Conservation (phyloP, 2,329 filamentous ascomycete species). For the Beauveria australis region DNA sequence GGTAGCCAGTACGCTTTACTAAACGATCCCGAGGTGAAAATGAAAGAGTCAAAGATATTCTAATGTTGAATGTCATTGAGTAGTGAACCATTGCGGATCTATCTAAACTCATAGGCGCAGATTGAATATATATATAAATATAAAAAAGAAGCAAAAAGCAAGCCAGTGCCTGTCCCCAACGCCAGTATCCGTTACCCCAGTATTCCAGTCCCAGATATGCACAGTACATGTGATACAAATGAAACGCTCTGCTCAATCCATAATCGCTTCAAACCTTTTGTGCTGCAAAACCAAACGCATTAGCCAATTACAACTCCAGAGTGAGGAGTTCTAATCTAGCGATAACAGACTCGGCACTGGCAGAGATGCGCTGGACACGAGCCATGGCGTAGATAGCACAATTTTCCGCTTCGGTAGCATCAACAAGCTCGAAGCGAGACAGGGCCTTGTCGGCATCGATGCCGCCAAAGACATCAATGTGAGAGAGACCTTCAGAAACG, state of each 20-base stretch:
- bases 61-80: background rate
- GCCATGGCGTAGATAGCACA: constrained; percentile 37
- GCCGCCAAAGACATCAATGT: constrained; percentile 40
- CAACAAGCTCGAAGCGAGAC: constrained; percentile 55
- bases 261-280: constrained; percentile 8
- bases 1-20: background rate
- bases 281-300: constrained; percentile 5
- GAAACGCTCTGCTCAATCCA: constrained; percentile 9
- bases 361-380: constrained; percentile 42
- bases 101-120: constrained; percentile 4
- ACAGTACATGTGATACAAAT: constrained; percentile 9
- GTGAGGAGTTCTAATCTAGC: constrained; percentile 31
- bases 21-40: no score
- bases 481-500: constrained; percentile 33
- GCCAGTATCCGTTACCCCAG: constrained; percentile 7
- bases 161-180: background rate
- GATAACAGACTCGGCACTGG: constrained; percentile 25
- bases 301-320: constrained; percentile 21
- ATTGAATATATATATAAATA: background rate
- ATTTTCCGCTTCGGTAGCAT: constrained; percentile 43
- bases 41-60: background rate
- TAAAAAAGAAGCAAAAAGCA: background rate
- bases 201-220: constrained; percentile 5
- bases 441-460: constrained; percentile 57
- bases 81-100: constrained; percentile 1